Base-by-base conservation (phyloP, 768 basidiomycete genomes). In the Tephrocybe rancida region DNA sequence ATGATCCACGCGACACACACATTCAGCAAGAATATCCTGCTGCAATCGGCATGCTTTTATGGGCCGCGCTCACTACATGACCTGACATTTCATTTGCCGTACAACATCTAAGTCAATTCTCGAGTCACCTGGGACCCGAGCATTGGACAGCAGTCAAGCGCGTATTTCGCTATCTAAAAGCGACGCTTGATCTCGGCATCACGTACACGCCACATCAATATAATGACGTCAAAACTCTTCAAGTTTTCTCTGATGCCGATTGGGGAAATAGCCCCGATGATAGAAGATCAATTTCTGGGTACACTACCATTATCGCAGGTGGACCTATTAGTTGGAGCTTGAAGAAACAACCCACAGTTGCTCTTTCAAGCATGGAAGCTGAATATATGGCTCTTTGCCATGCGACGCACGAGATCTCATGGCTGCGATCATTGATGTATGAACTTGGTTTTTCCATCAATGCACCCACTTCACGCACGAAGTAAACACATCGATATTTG, bases 401-500 rank as follows among this genome's bases (percentile, higher is more conserved):
- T 29, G 51, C 34, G 3, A 52, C 51, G 1, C 34, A 30, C 16
- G 22, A 52, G 19, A 45, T 38, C 26, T 1, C 43, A 10, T 52
- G 43, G 51, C 22, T 52, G 5, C n/a, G 27, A 3, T 44, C 42
- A 10, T 21, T 51, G 2, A 25, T 53, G 16, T 21, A 22, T 30
- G 22, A 32, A 45, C 32, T 52, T 13, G 35, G 48, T n/a, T 34
- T 34, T 24, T 18, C 30, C n/a, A 24, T 19, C 46, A 37, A 2
- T 9, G 26, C 4, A 27, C 46, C 30, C 11, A 47, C 46, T 66
- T 50, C 77, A 80, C 50, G 44, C 61, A 2, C 59, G 70, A 16
- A 65, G 68, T 8, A 79, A 77, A 57, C 79, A 79, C 61, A 73
- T 81, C 51, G 71, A 77, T 24, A 67, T 77, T 11, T 53, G 64